Evolutionary conservation across 2,329 filamentous ascomycete species (phyloP), one percentile per base, ranked within the genome.

Genomic region (Sphaceloma murrayae): DNA sequence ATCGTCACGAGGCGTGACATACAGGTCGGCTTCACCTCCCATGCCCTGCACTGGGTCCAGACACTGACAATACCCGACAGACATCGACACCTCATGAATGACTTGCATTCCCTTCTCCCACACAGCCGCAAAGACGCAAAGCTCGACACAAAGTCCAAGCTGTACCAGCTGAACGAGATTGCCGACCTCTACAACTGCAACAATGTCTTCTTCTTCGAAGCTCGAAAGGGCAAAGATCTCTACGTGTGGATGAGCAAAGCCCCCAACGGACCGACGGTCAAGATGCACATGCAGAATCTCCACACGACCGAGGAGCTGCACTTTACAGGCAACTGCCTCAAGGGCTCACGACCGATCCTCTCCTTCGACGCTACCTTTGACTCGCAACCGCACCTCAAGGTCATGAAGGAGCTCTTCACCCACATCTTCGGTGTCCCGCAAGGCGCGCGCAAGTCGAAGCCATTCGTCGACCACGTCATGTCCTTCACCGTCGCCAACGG

Each of bases 261-360:
- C 2, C 91, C 89, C 4, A 94, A 88, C 55, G 83, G 82, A 0
- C 82, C 81, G 21, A 82, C 78, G 1, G 67, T 81, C 50, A 82
- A 82, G 56, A 74, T 91, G 63, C 84, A 91, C 58, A 70, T 86
- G 42, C 85, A 91, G 42, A 63, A 63, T 46, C 49, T 95, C 58
- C 88, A 95, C 67, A 95, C 89, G 7, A 94, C 93, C 85, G 86
- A 89, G 58, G 91, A 98, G 64, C 72, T 98, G 26, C 85, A 94
- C 59, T 96, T 98, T 63, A 88, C 87, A 11, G 91, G 91, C 44
- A 98, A 98, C 70, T 95, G 88, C 62, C 70, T 96, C 49, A 95
- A 94, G 67, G 91, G 91, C 48, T 91, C 85, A 19, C 74, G 91
- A 26, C 89, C 91, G 1, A 72, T 98, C 29, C 78, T 98, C 46